These are phyloP conservation scores for Cicer pinnatifidum DNA, from an alignment of 306 rosid genomes.

Conservation along the genomic window DNA sequence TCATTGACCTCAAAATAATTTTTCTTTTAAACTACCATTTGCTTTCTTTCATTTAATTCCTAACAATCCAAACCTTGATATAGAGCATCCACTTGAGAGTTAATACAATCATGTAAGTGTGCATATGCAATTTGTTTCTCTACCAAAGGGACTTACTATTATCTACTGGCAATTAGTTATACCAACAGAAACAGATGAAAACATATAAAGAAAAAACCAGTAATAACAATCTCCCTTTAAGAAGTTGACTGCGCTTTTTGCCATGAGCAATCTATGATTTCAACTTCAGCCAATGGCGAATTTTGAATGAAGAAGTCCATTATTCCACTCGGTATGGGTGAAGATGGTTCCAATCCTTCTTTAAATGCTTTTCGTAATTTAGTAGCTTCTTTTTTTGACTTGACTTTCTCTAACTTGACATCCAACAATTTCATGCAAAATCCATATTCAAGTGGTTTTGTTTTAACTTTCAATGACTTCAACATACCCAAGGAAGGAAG, in stretches of 20 bases:
- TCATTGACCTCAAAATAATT: no score
- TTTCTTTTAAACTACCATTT: no score
- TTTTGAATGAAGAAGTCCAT: slow-evolving; percentile 39
- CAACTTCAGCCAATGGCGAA: slow-evolving; percentile 34
- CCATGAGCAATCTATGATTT: not conserved
- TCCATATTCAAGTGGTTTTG: not conserved
- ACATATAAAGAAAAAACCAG: not conserved
- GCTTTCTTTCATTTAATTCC: no score
- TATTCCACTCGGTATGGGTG: slow-evolving; percentile 7
- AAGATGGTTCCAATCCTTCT: not conserved
- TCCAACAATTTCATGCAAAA: not conserved
- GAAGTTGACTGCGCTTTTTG: no score
- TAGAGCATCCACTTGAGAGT: no score
- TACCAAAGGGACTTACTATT: no score
- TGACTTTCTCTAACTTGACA: not conserved
- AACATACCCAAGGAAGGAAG: not conserved
- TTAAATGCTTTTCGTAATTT: not conserved
- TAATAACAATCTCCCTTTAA: no score
- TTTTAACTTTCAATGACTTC: not conserved
- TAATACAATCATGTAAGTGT: no score
- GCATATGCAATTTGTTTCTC: no score
- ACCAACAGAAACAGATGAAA: no score
- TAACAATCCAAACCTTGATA: no score
- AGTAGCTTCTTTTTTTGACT: not conserved
- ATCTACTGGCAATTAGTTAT: no score